phyloP scores from a whole-genome alignment of 495 filamentous ascomycete species.

The Paragyromitra xinjiangensis region DNA sequence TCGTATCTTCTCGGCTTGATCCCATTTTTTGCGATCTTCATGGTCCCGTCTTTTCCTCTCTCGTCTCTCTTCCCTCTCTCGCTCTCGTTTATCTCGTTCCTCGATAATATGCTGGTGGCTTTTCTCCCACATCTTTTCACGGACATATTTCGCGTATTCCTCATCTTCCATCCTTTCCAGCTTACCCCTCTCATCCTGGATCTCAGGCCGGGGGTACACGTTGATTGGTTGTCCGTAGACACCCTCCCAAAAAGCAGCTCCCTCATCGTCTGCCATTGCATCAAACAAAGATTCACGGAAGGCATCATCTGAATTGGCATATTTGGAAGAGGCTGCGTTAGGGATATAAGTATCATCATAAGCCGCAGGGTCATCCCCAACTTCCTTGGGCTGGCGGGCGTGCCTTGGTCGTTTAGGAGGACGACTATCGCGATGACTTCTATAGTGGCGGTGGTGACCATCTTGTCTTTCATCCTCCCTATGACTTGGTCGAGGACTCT shows the following conservation, averaged over 20 bases:
- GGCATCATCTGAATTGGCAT: conserved; percentile 69
- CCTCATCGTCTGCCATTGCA: conserved; percentile 98
- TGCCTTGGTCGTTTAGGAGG: conserved; percentile 54
- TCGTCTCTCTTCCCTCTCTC: conserved; percentile 64
- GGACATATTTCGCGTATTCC: conserved; percentile 85
- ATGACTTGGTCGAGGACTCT: not conserved
- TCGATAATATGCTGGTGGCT: conserved; percentile 72
- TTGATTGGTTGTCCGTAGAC: conserved; percentile 95
- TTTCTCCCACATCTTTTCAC: conserved; percentile 91
- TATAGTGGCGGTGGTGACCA: conserved; percentile 7
- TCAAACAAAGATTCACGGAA: conserved; percentile 98
- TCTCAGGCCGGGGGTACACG: conserved; percentile 64
- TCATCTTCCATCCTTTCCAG: conserved; percentile 90
- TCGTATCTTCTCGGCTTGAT: conserved; percentile 59
- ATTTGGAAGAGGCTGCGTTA: conserved; percentile 59
- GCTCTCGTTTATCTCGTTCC: conserved; percentile 70
- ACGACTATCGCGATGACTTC: conserved; percentile 9
- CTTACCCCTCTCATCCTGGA: conserved; percentile 63
- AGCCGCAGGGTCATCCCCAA: conserved; percentile 59
- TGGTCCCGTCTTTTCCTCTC: conserved; percentile 60
- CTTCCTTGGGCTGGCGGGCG: conserved; percentile 18
- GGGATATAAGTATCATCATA: conserved; percentile 66
- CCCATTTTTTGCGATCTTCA: conserved; percentile 60
- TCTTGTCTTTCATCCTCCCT: conserved; percentile 18
- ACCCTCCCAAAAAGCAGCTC: conserved; percentile 90